phyloP scores from a whole-genome alignment of 306 rosid species.

The Vicia sativa region DNA sequence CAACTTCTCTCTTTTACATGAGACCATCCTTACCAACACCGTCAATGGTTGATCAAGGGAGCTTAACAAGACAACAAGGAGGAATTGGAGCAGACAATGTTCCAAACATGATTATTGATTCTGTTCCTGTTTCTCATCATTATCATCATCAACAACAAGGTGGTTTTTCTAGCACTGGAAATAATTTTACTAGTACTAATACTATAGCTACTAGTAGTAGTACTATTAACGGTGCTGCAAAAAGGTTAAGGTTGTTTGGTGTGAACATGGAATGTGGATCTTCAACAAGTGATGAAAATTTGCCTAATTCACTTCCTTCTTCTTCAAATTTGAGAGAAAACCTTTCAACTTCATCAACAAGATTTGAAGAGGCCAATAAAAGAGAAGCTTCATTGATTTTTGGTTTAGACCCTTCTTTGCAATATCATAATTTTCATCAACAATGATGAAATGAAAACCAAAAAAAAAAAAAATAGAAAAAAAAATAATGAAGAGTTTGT shows the following conservation, averaged over 20 bases:
- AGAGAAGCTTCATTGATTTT: slow-evolving; percentile 55
- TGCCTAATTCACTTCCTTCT: slow-evolving; percentile 31
- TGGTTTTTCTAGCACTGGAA: neutral
- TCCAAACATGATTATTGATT: slow-evolving; percentile 54
- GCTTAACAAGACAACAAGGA: slow-evolving; percentile 37
- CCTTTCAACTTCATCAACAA: slow-evolving; percentile 46
- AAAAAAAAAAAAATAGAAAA: no score
- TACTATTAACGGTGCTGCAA: slow-evolving; percentile 33
- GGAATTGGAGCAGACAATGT: slow-evolving; percentile 10
- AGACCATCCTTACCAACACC: slow-evolving; percentile 33
- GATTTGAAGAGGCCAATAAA: slow-evolving; percentile 49
- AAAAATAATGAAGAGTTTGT: slow-evolving; percentile 42
- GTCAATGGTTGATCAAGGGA: slow-evolving; percentile 26
- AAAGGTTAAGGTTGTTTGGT: slow-evolving; percentile 73
- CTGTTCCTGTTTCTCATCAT: slow-evolving; percentile 49
- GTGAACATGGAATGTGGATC: slow-evolving; percentile 83
- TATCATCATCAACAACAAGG: neutral
- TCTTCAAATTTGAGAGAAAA: slow-evolving; percentile 46
- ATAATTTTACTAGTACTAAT: neutral
- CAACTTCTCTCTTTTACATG: slow-evolving; percentile 40
- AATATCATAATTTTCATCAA: slow-evolving; percentile 31
- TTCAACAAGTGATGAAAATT: slow-evolving; percentile 46
- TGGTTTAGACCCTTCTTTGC: slow-evolving; percentile 68
- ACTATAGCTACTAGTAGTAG: neutral
- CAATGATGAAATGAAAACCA: slow-evolving; percentile 37